Evolutionary conservation across 2,329 filamentous ascomycete genomes (phyloP), one percentile per base, ranked within the genome.

Genomic region (Onygenales sp.): DNA sequence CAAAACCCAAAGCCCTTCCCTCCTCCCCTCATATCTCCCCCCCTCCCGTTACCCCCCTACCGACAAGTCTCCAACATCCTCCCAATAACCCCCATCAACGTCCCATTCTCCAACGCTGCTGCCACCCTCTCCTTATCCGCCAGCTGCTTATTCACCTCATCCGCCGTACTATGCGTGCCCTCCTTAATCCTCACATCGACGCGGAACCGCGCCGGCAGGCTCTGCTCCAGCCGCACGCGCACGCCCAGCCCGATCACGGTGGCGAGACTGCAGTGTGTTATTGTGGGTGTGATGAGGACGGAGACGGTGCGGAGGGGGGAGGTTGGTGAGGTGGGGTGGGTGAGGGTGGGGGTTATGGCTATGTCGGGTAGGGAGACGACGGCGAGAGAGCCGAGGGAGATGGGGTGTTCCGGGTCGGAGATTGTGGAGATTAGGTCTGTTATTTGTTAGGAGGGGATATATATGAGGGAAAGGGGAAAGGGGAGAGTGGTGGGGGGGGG

Each of bases 351-450:
- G 44, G 76, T 77, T 61, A 98, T 89, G 63, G 82, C 79, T 63
- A 98, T 96, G 70, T 98, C 93, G 35, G 87, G 85, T n/a, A 98
- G 83, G 61, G 94, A 96, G 61, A 98, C 90, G 51, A 98, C 93
- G 36, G 91, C 90, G 42, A 98, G 79, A 63, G 93, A 90, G 57
- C 91, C 93, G 48, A 98, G 81, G 2, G 92, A 95, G 51, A 96
- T 83, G 39, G 93, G 93, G 67, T 98, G 93, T 73, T 98, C 93
- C 2, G 93, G 93, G 69, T 98, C 93, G 27, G 89, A 92, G 64
- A 98, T 96, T 61, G 87, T 87, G 58, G 90, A 89, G 63, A 98
- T 93, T 57, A 98, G 80, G 74, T 98, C 92, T 93, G 59, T 52
- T 50, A 17, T 61, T 66, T 46, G 61, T 63, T 74, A 59, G 75